Evolutionary conservation across 306 rosid genomes (phyloP).

Genomic region (Senna siamea): DNA sequence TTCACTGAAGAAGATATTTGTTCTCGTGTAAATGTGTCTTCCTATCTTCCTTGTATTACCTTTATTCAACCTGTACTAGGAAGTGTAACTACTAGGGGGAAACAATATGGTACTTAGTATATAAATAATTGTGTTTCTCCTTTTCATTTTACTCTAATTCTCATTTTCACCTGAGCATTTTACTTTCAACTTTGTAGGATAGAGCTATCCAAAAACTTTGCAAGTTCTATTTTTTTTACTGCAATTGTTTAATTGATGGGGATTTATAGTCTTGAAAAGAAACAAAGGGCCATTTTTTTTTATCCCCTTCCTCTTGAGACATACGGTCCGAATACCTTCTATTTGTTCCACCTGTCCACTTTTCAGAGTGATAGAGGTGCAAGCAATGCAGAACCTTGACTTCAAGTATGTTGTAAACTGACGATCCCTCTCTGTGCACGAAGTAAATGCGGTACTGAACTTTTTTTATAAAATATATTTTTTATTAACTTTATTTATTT

Average conservation of each 20-base stretch:
- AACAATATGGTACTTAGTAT: neutral
- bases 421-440: too few species aligned
- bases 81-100: slow-evolving; percentile 13
- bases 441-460: too few species aligned
- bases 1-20: slow-evolving; percentile 5
- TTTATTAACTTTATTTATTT: too few species aligned
- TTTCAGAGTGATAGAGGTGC: slow-evolving; percentile 21
- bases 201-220: neutral
- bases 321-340: neutral
- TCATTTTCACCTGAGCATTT: neutral
- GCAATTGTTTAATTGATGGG: slow-evolving; percentile 31
- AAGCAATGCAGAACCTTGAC: too few species aligned
- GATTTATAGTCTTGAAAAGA: slow-evolving; percentile 32
- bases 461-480: too few species aligned
- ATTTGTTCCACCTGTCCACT: neutral
- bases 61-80: neutral
- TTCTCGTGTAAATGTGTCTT: slow-evolving; percentile 22
- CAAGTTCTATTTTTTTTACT: slow-evolving; percentile 21
- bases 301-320: neutral
- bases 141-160: neutral
- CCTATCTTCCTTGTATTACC: neutral
- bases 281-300: neutral
- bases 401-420: too few species aligned
- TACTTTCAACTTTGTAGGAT: slow-evolving; percentile 2
- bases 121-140: slow-evolving; percentile 8